phyloP scores from a whole-genome alignment of 2,329 filamentous ascomycete genomes.

The Penicillium sp. region DNA sequence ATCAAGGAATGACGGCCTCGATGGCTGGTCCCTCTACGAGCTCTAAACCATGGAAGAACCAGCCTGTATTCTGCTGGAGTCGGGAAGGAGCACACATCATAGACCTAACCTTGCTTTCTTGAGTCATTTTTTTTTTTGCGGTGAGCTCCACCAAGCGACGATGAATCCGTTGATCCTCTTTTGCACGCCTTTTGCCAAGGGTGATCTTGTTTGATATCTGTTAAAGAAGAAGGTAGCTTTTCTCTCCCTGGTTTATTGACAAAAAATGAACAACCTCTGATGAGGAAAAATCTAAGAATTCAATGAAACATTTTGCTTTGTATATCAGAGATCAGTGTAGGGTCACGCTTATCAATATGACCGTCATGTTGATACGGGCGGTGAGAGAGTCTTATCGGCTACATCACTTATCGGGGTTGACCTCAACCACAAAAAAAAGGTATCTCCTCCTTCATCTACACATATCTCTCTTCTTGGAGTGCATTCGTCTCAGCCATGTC shows the following conservation, averaged over 20 bases:
- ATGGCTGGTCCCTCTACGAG: constrained; percentile 69
- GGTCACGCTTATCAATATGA: too few relatives aligned
- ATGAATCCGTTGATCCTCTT: constrained; percentile 7
- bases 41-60: constrained; percentile 40
- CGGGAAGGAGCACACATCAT: constrained; percentile 3
- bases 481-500: constrained; percentile 28
- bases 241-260: neutral
- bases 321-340: neutral
- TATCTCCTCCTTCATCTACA: neutral
- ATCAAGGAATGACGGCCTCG: constrained; percentile 42
- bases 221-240: constrained; percentile 10
- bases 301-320: neutral
- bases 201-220: constrained; percentile 17
- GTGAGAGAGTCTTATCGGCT: constrained; percentile 1
- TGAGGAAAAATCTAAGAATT: neutral
- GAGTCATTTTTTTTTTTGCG: neutral
- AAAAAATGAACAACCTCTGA: neutral
- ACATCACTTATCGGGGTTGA: neutral
- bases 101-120: constrained; percentile 3
- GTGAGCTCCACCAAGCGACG: constrained; percentile 1
- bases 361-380: neutral
- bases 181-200: constrained; percentile 1
- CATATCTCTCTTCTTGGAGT: neutral
- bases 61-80: neutral
- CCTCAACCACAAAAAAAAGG: neutral